phyloP scores from a whole-genome alignment of 768 basidiomycete genomes.

The Pisolithus albus region DNA sequence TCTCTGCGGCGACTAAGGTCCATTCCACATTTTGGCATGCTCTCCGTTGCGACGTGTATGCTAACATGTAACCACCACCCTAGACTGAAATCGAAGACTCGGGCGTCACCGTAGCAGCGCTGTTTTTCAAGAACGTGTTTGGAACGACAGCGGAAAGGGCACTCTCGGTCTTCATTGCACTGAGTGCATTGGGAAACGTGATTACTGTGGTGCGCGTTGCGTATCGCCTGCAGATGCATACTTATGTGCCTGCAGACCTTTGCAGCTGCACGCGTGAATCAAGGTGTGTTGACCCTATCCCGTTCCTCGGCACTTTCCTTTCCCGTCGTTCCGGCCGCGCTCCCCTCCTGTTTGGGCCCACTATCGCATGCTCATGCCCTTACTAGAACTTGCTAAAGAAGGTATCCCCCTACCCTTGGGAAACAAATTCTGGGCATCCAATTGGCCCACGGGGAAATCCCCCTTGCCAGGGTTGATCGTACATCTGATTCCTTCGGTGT shows the following conservation, averaged over 20 bases:
- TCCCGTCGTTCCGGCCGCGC: not conserved
- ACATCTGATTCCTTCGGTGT: constrained; percentile 46
- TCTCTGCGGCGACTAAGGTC: constrained; percentile 31
- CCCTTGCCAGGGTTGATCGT: constrained; percentile 51
- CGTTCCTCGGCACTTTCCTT: not conserved
- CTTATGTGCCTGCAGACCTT: constrained; percentile 35
- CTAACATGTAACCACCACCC: too few species aligned
- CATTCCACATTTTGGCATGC: not conserved
- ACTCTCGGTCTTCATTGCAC: constrained; percentile 49
- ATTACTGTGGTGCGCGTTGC: constrained; percentile 19
- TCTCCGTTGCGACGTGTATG: not conserved
- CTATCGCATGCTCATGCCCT: not conserved
- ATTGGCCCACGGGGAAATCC: constrained; percentile 53
- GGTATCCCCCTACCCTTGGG: constrained; percentile 56
- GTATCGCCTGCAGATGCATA: not conserved
- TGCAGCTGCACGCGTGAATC: constrained; percentile 45
- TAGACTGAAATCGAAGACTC: constrained; percentile 40
- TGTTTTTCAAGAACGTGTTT: constrained; percentile 57
- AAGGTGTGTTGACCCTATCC: constrained; percentile 27
- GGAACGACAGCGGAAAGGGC: constrained; percentile 46
- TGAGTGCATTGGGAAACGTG: constrained; percentile 28
- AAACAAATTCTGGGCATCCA: constrained; percentile 54
- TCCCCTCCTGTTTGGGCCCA: too few species aligned
- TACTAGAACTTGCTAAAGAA: constrained; percentile 51
- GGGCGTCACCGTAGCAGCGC: constrained; percentile 50